Evolutionary conservation across 352 stramenopile genomes (phyloP).

Genomic region (Aphanomyces euteiches): DNA sequence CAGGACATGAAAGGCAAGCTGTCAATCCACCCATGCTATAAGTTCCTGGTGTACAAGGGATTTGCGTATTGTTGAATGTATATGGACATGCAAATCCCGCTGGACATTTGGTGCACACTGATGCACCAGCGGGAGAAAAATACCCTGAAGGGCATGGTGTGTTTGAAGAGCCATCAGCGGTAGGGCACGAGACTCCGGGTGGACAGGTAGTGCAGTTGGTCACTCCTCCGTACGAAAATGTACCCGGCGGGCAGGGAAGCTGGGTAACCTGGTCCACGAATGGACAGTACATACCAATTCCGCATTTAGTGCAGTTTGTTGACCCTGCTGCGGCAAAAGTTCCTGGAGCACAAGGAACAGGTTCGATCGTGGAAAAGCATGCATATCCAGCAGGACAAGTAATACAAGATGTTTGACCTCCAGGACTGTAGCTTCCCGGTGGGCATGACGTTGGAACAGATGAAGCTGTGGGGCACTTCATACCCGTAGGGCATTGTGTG

Average conservation of each 20-base stretch:
- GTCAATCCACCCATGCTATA: slow-evolving; percentile 51
- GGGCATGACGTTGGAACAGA: slow-evolving; percentile 39
- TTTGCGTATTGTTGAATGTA: slow-evolving; percentile 42
- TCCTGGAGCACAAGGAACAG: slow-evolving; percentile 47
- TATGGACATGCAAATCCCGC: slow-evolving; percentile 75
- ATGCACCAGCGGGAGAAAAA: slow-evolving; percentile 56
- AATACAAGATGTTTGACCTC: slow-evolving; percentile 49
- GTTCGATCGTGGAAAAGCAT: slow-evolving; percentile 48
- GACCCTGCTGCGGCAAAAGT: slow-evolving; percentile 50
- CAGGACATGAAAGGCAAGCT: slow-evolving; percentile 48
- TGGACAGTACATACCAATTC: slow-evolving; percentile 59
- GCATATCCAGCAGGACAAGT: slow-evolving; percentile 53
- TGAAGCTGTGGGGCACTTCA: slow-evolving; percentile 45
- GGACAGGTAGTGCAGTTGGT: slow-evolving; percentile 46
- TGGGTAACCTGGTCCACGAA: slow-evolving; percentile 39
- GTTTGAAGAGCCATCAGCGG: slow-evolving; percentile 36
- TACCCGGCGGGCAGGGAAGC: slow-evolving; percentile 47
- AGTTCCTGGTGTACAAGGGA: slow-evolving; percentile 51
- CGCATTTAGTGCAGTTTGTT: slow-evolving; percentile 46
- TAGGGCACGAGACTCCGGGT: slow-evolving; percentile 52
- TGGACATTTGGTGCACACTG: slow-evolving; percentile 52
- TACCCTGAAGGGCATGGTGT: slow-evolving; percentile 49
- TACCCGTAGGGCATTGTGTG: slow-evolving; percentile 45
- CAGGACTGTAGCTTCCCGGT: slow-evolving; percentile 47
- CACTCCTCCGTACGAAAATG: slow-evolving; percentile 58